A percentile compares a stretch with the other conserved stretches of the same genome.
phyloP scores from a whole-genome alignment of 129 eudicot species.

The Cynara cardunculus region DNA sequence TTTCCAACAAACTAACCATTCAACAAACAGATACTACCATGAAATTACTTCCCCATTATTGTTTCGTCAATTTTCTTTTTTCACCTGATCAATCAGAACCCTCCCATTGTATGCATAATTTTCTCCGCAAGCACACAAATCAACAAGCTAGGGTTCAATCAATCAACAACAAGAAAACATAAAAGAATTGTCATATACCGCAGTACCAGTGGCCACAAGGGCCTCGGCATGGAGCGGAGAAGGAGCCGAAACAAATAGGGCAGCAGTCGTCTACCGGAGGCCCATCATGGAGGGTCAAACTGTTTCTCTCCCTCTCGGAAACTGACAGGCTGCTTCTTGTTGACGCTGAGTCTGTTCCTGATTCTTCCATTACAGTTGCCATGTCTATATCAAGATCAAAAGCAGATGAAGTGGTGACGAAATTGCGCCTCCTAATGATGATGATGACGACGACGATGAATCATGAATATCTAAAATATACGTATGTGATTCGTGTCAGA shows the following conservation, averaged over 20 bases:
- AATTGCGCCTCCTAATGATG: background rate
- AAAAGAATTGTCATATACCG: constrained; percentile 25
- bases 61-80: background rate
- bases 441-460: background rate
- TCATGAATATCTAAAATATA: background rate
- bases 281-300: constrained; percentile 12
- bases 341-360: background rate
- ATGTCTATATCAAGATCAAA: constrained; percentile 1
- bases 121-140: background rate
- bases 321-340: background rate
- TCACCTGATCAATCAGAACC: background rate
- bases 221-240: constrained; percentile 50
- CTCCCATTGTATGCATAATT: background rate
- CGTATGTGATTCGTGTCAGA: constrained; percentile 1
- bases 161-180: background rate
- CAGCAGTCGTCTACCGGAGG: constrained; percentile 65
- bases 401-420: background rate
- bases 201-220: constrained; percentile 82
- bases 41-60: background rate
- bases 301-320: constrained; percentile 2
- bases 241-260: constrained; percentile 57
- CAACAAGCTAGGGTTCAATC: constrained; percentile 4
- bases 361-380: constrained; percentile 13
- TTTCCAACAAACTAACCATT: background rate
- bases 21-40: background rate